Percentiles rank a stretch among this genome's conserved stretches.
These are phyloP conservation scores for Exophiala phaeomuriformis DNA, from an alignment of 2,329 filamentous ascomycete species.

Conservation along the genomic window DNA sequence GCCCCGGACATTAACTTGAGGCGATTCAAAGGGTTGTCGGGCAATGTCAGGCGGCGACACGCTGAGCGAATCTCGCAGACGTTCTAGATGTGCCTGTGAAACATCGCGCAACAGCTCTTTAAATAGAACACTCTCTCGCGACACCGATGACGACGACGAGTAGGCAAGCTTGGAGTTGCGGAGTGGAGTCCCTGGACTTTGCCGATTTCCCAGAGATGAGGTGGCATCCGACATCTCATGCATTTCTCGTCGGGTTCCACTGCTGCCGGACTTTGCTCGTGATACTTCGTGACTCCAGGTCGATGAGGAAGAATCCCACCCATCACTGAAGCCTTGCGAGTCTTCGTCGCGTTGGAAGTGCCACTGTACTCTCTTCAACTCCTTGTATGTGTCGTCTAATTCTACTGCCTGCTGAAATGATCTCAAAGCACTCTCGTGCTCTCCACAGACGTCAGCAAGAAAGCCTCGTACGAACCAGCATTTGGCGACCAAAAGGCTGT, in stretches of 20 bases:
- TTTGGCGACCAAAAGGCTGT: conserved; percentile 4
- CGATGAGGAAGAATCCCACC: not conserved
- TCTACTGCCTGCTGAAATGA: conserved; percentile 7
- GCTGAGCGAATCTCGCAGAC: not conserved
- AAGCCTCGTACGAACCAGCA: conserved; percentile 14
- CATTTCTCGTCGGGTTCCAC: not conserved
- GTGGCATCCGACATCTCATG: not conserved
- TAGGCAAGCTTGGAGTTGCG: not conserved
- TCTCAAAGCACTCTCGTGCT: conserved; percentile 1
- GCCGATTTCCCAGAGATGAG: not conserved
- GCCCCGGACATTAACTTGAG: not conserved
- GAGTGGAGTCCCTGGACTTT: not conserved
- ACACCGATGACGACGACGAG: not conserved
- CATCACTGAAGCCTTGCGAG: not conserved
- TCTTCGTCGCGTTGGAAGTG: conserved; percentile 1
- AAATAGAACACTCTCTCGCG: not conserved
- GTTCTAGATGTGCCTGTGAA: not conserved
- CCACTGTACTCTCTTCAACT: conserved; percentile 7
- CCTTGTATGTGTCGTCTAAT: conserved; percentile 6
- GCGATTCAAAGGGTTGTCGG: not conserved
- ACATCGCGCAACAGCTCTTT: not conserved
- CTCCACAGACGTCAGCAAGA: conserved; percentile 6
- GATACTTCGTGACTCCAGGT: too few relatives aligned
- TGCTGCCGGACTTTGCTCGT: too few relatives aligned
- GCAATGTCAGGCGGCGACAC: not conserved